These are phyloP conservation scores for Blastocystis sp. DNA, from an alignment of 352 stramenopile genomes.

Conservation along the genomic window DNA sequence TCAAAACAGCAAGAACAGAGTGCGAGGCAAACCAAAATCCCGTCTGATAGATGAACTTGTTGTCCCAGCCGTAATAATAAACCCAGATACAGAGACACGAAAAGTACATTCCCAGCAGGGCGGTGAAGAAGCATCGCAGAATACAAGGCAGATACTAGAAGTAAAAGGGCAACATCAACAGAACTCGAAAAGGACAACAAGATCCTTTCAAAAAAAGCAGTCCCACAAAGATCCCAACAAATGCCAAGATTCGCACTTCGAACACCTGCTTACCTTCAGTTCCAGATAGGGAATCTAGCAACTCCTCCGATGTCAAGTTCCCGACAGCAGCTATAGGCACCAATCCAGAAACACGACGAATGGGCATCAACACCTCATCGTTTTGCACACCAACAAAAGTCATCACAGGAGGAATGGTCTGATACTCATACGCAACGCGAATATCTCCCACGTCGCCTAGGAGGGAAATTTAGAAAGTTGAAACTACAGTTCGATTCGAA, in stretches of 20 bases:
- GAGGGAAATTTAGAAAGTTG: not conserved
- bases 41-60: not conserved
- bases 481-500: not conserved
- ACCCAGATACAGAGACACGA: not conserved
- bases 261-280: not conserved
- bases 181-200: not conserved
- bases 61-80: not conserved
- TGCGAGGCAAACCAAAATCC: not conserved
- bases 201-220: not conserved
- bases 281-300: not conserved
- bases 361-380: not conserved
- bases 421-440: constrained; percentile 6
- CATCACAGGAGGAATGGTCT: not conserved
- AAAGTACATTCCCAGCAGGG: not conserved
- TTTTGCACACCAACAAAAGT: constrained; percentile 43
- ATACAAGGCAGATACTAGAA: constrained; percentile 15
- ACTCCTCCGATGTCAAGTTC: not conserved
- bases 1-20: not conserved
- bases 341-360: not conserved
- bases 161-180: not conserved
- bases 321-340: not conserved
- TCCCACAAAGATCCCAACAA: not conserved
- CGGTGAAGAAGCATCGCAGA: not conserved
- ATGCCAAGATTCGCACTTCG: not conserved
- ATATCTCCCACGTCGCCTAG: constrained; percentile 6